A percentile compares a stretch with the other conserved stretches of the same genome.
Evolutionary conservation across 2,329 filamentous ascomycete genomes (phyloP).

Genomic region (Dothistroma septosporum): DNA sequence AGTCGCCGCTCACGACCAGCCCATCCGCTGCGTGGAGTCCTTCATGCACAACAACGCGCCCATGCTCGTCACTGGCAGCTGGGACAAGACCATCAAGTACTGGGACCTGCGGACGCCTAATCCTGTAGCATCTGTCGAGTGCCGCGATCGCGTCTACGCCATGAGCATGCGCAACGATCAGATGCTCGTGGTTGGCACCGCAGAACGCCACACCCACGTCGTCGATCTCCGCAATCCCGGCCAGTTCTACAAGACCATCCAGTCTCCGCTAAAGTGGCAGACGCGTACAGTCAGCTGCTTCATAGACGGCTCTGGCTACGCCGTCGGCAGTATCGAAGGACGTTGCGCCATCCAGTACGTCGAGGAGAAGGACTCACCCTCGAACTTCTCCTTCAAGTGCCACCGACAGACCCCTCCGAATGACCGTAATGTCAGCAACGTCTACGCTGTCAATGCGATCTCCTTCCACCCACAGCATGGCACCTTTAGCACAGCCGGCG

Average conservation of each 20-base stretch:
- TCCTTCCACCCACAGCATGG: slow-evolving; percentile 95
- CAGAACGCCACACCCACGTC: slow-evolving; percentile 94
- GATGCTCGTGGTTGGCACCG: slow-evolving; percentile 85
- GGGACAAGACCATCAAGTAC: slow-evolving; percentile 88
- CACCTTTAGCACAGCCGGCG: slow-evolving; percentile 96
- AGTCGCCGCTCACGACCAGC: slow-evolving; percentile 79
- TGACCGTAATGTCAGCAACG: slow-evolving; percentile 68
- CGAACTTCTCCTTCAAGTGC: slow-evolving; percentile 99
- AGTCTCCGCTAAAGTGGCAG: slow-evolving; percentile 97
- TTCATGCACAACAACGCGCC: slow-evolving; percentile 59
- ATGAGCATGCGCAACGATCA: slow-evolving; percentile 76
- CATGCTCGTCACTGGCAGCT: slow-evolving; percentile 87
- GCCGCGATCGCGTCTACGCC: slow-evolving; percentile 78
- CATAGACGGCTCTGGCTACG: slow-evolving; percentile 83
- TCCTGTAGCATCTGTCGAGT: slow-evolving; percentile 62
- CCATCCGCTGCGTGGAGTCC: slow-evolving; percentile 71
- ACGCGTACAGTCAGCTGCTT: slow-evolving; percentile 95
- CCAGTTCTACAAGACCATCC: slow-evolving; percentile 92
- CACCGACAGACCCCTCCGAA: slow-evolving; percentile 73
- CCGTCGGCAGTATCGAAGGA: slow-evolving; percentile 93
- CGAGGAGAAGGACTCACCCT: slow-evolving; percentile 78
- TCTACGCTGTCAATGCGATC: slow-evolving; percentile 94
- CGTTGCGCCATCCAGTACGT: slow-evolving; percentile 98
- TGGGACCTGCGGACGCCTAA: slow-evolving; percentile 70
- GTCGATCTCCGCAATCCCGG: slow-evolving; percentile 83